Percentiles rank a stretch among this genome's conserved stretches.
These are phyloP conservation scores for Fonsecaea multimorphosa DNA, from an alignment of 2,329 filamentous ascomycete species.

Conservation along the genomic window DNA sequence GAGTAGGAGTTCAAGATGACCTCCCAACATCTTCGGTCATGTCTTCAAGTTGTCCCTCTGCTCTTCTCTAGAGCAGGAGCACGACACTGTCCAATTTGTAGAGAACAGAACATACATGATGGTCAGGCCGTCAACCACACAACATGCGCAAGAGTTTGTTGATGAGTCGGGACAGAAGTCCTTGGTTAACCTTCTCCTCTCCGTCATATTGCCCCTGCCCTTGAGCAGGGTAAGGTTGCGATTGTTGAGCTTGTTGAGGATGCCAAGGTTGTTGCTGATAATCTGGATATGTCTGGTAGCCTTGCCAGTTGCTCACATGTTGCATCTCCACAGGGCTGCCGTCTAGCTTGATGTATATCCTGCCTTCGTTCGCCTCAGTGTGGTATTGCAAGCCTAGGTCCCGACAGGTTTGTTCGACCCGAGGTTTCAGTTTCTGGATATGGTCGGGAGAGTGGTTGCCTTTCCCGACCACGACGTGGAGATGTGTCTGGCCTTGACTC, in stretches of 20 bases:
- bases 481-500: slow-evolving; percentile 74
- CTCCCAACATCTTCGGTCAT: not conserved
- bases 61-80: too few species aligned
- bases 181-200: slow-evolving; percentile 65
- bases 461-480: slow-evolving; percentile 96
- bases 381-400: slow-evolving; percentile 81
- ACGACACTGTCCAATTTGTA: not conserved
- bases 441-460: slow-evolving; percentile 84
- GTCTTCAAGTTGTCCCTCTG: not conserved
- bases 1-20: not conserved
- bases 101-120: not conserved
- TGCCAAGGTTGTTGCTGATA: slow-evolving; percentile 49
- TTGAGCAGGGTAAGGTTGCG: slow-evolving; percentile 28
- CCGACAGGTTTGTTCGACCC: slow-evolving; percentile 83
- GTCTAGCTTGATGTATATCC: slow-evolving; percentile 85
- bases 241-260: slow-evolving; percentile 48
- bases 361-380: slow-evolving; percentile 86
- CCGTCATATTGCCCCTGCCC: slow-evolving; percentile 56
- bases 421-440: slow-evolving; percentile 94
- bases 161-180: slow-evolving; percentile 66
- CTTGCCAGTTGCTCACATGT: slow-evolving; percentile 37
- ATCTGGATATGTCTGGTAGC: slow-evolving; percentile 45
- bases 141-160: slow-evolving; percentile 55
- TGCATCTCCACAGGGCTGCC: slow-evolving; percentile 65
- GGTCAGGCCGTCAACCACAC: slow-evolving; percentile 12